A percentile compares a stretch with the other conserved stretches of the same genome.
Evolutionary conservation across 306 rosid genomes (phyloP).

Genomic region (Astragalus membranaceus): DNA sequence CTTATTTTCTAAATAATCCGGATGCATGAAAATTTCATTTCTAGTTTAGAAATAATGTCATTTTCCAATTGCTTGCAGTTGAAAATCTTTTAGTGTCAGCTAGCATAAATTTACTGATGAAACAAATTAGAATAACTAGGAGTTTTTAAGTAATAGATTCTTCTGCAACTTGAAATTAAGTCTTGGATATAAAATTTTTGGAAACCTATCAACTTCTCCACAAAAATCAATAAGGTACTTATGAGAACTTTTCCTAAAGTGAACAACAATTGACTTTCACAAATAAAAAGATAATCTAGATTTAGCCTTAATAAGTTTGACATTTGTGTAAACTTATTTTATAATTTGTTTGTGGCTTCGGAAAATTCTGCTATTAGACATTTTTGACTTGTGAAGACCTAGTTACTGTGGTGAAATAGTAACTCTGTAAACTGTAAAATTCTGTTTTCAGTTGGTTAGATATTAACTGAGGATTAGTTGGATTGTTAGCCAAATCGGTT

Average conservation of each 20-base stretch:
- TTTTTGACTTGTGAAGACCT: no score
- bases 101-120: no score
- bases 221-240: neutral
- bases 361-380: no score
- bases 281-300: neutral
- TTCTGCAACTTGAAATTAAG: neutral
- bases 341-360: neutral
- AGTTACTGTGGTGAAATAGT: no score
- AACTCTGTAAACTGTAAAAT: no score
- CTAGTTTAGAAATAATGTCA: neutral
- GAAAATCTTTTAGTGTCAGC: neutral
- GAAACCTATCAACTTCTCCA: no score
- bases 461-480: no score
- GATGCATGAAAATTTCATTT: neutral
- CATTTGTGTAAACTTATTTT: neutral
- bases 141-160: no score
- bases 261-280: neutral
- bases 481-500: no score
- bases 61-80: neutral
- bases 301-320: neutral
- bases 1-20: neutral
- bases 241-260: neutral
- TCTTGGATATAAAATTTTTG: neutral
- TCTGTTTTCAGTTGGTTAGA: no score
- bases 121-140: no score